A percentile compares a stretch with the other conserved stretches of the same genome.
phyloP scores from a whole-genome alignment of 2,329 filamentous ascomycete species.

The Fusarium graminum region DNA sequence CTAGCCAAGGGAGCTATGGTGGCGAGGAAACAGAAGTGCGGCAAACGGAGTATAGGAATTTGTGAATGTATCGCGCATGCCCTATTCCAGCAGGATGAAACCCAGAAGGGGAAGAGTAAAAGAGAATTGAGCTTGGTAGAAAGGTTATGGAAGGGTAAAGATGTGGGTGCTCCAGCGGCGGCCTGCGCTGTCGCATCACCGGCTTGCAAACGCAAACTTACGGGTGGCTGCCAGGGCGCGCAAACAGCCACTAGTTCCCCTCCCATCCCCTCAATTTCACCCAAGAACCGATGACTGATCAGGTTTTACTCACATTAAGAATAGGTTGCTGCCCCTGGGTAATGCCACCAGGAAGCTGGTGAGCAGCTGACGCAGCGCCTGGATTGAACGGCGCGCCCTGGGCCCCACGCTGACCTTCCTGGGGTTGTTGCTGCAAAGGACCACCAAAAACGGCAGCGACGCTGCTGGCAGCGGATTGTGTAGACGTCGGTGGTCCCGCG shows the following conservation, averaged over 20 bases:
- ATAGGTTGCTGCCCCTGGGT: constrained; percentile 61
- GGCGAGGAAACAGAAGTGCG: constrained; percentile 5
- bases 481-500: constrained; percentile 63
- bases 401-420: constrained; percentile 70
- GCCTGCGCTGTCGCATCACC: constrained; percentile 30
- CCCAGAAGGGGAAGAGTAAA: constrained; percentile 13
- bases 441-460: constrained; percentile 77
- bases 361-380: constrained; percentile 58
- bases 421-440: constrained; percentile 74
- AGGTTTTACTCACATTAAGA: constrained; percentile 63
- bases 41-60: constrained; percentile 5
- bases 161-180: constrained; percentile 33
- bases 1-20: constrained; percentile 4
- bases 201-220: constrained; percentile 30
- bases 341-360: constrained; percentile 57
- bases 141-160: constrained; percentile 2
- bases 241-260: constrained; percentile 19
- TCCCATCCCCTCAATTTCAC: constrained; percentile 9
- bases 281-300: constrained; percentile 19
- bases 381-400: constrained; percentile 59
- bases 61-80: constrained; percentile 11
- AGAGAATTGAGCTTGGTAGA: constrained; percentile 7
- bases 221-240: constrained; percentile 27
- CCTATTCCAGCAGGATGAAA: background rate
- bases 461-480: constrained; percentile 70